Evolutionary conservation across 352 stramenopile species (phyloP), one percentile per base, ranked within the genome.

Genomic region (Globisporangium megalacanthum): DNA sequence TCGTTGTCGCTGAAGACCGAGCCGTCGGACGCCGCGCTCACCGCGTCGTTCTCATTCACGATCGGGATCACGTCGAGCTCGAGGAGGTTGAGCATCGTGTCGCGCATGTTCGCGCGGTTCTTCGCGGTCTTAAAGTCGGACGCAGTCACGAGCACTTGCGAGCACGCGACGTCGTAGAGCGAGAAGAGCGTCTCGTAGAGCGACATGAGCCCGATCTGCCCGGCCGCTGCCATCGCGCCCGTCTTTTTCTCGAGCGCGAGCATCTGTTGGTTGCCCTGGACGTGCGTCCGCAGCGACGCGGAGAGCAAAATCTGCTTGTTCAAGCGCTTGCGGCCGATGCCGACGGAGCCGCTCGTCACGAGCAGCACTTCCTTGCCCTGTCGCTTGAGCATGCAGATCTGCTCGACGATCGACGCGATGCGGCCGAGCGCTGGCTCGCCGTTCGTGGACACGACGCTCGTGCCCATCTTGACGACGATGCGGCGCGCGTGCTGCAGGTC

Each of bases 41-140:
- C 96, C 0, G 96, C 94, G 83, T 99, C 97, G 72, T 99, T 99
- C 66, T 99, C 96, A 72, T 99, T 99, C 39, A 99, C 89, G 66
- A 99, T 98, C 7, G 97, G 97, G 22, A 99, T 94, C 52, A 98
- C 96, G 35, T 97, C 96, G n/a, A 99, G 71, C 58, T 89, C 81
- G 17, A 99, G 74, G 42, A 99, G 73, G 37, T 92, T 89, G 41
- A 93, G 71, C 66, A 96, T 85, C n/a, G 89, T 96, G 63, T 95
- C 82, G 61, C 79, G 80, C 77, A 89, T 89, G 51, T 90, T 94
- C 19, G 80, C 79, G 45, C 84, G 82, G 58, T 91, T 89, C 55
- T 92, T 82, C 25, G 73, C 79, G 31, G 84, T 92, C 65, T 92
- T 91, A 49, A 94, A 94, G 66, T 94, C 84, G 20, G 66, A 77